Evolutionary conservation across 2,329 filamentous ascomycete genomes (phyloP).

Genomic region (Hypoxylon sp.): DNA sequence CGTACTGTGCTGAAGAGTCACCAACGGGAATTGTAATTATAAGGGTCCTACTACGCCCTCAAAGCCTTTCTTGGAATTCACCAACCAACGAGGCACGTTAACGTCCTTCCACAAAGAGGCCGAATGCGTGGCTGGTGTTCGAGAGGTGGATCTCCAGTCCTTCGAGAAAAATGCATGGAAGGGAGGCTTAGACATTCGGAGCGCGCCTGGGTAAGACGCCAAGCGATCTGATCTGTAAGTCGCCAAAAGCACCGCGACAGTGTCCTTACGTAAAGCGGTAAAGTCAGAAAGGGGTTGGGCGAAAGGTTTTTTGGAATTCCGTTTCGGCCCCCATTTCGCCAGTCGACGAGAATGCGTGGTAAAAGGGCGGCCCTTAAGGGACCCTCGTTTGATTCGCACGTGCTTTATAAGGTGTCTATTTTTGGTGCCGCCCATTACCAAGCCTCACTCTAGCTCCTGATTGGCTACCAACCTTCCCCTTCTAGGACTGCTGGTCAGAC

Average conservation of each 20-base stretch:
- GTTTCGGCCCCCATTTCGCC: slow-evolving; percentile 27
- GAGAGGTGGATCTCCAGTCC: slow-evolving; percentile 22
- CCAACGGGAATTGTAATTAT: not conserved
- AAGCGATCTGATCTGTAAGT: slow-evolving; percentile 36
- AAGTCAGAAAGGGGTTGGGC: slow-evolving; percentile 33
- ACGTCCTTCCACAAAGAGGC: slow-evolving; percentile 9
- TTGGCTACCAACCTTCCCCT: slow-evolving; percentile 40
- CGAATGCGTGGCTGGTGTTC: slow-evolving; percentile 26
- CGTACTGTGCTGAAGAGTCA: not conserved
- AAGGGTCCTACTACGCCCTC: slow-evolving; percentile 7
- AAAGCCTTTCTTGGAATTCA: slow-evolving; percentile 21
- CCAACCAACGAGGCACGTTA: slow-evolving; percentile 10
- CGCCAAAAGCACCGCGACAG: slow-evolving; percentile 5
- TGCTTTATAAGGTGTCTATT: slow-evolving; percentile 51
- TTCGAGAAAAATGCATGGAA: slow-evolving; percentile 47
- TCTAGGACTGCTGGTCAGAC: slow-evolving; percentile 50
- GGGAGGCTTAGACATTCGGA: slow-evolving; percentile 42
- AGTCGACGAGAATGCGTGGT: slow-evolving; percentile 8
- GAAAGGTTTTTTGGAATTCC: slow-evolving; percentile 13
- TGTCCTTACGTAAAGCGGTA: slow-evolving; percentile 32
- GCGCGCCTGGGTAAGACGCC: slow-evolving; percentile 27
- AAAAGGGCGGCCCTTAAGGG: slow-evolving; percentile 1
- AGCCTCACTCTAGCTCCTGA: slow-evolving; percentile 37
- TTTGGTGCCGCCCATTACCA: slow-evolving; percentile 49
- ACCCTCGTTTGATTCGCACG: slow-evolving; percentile 31